Base-by-base conservation (phyloP, 2,329 filamentous ascomycete species). In the Aspergillus hiratsukae region DNA sequence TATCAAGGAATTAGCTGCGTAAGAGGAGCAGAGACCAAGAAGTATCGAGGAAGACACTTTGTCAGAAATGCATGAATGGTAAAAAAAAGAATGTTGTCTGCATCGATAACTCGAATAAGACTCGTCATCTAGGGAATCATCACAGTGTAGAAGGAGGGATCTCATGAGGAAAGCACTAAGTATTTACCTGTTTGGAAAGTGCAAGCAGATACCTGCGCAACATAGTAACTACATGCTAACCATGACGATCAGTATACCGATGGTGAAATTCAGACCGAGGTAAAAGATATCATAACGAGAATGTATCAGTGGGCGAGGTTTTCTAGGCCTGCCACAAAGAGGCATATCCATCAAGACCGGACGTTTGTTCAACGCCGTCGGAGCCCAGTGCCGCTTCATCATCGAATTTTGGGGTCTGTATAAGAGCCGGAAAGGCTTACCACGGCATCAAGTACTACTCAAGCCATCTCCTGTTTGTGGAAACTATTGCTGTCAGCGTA, bases 291-390 rank as follows among this genome's bases (percentile, higher is more conserved):
- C 17, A 51, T 54, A 50, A 54, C 65, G 60, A 53, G 48, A 29
- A 51, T 55, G 60, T 71, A 79, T 96, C 91, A 96, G 91, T 93
- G 89, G 91, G 90, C 91, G 86, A 96, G 91, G 92, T 96, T 96
- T 96, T 95, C 91, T 95, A 96, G 90, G 91, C 91, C 91, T 96
- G 91, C 90, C 91, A 78, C 90, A 90, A 89, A 83, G 71, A 57
- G 90, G 91, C 90, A 85, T 88, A 84, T 86, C 91, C 89, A 81
- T 91, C 91, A 91, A 86, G 85, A 37, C 80, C 76, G 75, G 71
- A 76, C 73, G 71, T 76, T 74, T 74, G 72, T 73, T 75, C 75
- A 68, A 76, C 80, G 76, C 78, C 79, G 76, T 95, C 91, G 88
- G 91, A 93, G 91, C 91, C 91, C 91, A 96, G 91, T 96, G 91